Evolutionary conservation across 1,139 yeast species (phyloP).

Genomic region (Candida sojae): DNA sequence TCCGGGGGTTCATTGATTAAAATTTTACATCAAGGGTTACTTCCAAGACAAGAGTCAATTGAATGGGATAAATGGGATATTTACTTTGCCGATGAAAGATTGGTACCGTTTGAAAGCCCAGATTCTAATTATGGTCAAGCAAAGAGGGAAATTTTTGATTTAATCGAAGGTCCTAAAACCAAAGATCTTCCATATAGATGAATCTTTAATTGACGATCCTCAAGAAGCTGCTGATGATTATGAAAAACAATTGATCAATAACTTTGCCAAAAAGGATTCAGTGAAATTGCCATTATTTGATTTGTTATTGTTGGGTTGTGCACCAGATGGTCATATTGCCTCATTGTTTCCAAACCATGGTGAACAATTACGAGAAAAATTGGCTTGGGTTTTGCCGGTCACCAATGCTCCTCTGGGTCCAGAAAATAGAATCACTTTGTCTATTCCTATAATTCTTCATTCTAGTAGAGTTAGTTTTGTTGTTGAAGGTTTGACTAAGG

Average conservation of each 20-base stretch:
- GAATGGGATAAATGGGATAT: conserved; percentile 96
- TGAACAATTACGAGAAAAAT: conserved; percentile 81
- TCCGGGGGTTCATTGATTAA: conserved; percentile 91
- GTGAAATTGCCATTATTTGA: conserved; percentile 96
- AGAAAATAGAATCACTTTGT: conserved; percentile 80
- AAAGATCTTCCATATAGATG: conserved; percentile 80
- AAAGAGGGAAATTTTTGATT: conserved; percentile 77
- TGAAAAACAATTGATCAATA: conserved; percentile 80
- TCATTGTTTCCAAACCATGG: conserved; percentile 90
- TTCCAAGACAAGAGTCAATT: conserved; percentile 66
- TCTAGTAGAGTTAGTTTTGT: conserved; percentile 91
- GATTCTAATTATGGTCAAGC: conserved; percentile 92
- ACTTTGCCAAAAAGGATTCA: conserved; percentile 95
- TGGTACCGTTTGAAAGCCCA: conserved; percentile 81
- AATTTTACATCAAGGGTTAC: conserved; percentile 81
- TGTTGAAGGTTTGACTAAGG: conserved; percentile 94
- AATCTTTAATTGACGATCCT: conserved; percentile 73
- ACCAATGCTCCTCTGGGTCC: conserved; percentile 93
- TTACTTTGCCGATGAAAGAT: conserved; percentile 94
- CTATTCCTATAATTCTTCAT: conserved; percentile 94
- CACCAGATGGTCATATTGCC: conserved; percentile 98
- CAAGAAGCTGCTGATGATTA: conserved; percentile 94
- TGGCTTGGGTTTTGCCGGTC: conserved; percentile 97
- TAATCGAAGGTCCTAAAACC: conserved; percentile 60
- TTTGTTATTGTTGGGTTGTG: conserved; percentile 87